Percentiles rank a stretch among this genome's conserved stretches.
Conservation (phyloP, 257 asterid genomes). For the Solanum tacnaense region DNA sequence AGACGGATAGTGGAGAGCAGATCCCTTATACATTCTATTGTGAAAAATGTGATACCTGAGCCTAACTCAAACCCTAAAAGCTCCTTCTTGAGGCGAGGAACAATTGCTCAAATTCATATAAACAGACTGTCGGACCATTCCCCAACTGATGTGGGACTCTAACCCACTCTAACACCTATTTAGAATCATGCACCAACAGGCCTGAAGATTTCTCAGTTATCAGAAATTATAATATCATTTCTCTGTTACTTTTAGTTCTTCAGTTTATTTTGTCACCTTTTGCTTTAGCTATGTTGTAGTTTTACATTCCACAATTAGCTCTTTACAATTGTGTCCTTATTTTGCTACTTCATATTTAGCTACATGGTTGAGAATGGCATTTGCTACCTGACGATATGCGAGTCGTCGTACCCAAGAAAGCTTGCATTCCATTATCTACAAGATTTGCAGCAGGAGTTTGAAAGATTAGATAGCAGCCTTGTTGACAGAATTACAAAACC, state of each 20-base stretch:
- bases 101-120: not conserved
- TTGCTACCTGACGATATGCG: slow-evolving; percentile 45
- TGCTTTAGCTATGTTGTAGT: not conserved
- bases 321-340: not conserved
- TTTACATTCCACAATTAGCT: not conserved
- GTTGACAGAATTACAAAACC: slow-evolving; percentile 24
- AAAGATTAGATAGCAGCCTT: slow-evolving; percentile 20
- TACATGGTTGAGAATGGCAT: slow-evolving; percentile 44
- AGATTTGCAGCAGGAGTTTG: slow-evolving; percentile 43
- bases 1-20: not conserved
- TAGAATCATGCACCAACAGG: not conserved
- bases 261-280: not conserved
- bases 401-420: slow-evolving; percentile 43
- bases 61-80: fast-evolving
- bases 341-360: slow-evolving; percentile 14
- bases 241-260: not conserved
- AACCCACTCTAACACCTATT: not conserved
- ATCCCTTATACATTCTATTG: not conserved
- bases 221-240: not conserved
- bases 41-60: fast-evolving
- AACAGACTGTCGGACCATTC: not conserved
- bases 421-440: slow-evolving; percentile 39
- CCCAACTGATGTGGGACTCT: not conserved
- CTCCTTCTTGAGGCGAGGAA: not conserved
- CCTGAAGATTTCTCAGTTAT: not conserved